Base-by-base conservation (phyloP, 768 basidiomycete genomes). In the Paxillus ammoniavirescens region DNA sequence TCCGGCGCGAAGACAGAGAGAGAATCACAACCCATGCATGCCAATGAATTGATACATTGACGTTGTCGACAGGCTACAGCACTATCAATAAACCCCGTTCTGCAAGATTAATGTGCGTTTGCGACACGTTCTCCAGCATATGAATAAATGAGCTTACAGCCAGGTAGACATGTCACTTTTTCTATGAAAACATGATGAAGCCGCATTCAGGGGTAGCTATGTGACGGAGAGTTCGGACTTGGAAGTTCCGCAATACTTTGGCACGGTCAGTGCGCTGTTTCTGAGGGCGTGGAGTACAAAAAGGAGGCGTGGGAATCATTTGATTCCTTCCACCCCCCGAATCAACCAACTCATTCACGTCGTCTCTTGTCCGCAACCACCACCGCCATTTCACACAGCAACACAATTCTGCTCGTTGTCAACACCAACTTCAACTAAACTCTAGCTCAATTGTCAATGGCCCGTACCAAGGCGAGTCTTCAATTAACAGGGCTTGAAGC, bases 391-490 rank as follows among this genome's bases (percentile, higher is more conserved):
- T 62, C 65, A 63, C 60, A 60, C 55, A 38, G 26, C 53, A 52
- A 56, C 53, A 46, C 37, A 37, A 17, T 41, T 47, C 42, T 10
- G 21, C 40, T n/a, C 41, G 8, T 48, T 50, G 21, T 56, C 54
- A 42, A 47, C 53, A 47, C 45, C 65, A 49, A 54, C 36, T 17
- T 44, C 55, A 49, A 50, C 50, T 44, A 8, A 58, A 35, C 1
- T 30, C 31, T 26, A 59, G 47, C 3, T 31, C 42, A 49, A 51
- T 31, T 56, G 59, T 38, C 56, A 59, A 93, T 93, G 91, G 91
- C 91, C 64, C 91, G 91, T 67, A 93, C 91, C 70, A 93, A 93
- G 84, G 90, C 89, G 57, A 49, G 66, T 57, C 5, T 41, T 1
- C 8, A 26, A 21, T 12, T 35, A 30, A 41, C 57, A 40, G 41